A percentile compares a stretch with the other conserved stretches of the same genome.
Conservation (phyloP, 2,329 filamentous ascomycete genomes). For the Fusarium beomiforme region DNA sequence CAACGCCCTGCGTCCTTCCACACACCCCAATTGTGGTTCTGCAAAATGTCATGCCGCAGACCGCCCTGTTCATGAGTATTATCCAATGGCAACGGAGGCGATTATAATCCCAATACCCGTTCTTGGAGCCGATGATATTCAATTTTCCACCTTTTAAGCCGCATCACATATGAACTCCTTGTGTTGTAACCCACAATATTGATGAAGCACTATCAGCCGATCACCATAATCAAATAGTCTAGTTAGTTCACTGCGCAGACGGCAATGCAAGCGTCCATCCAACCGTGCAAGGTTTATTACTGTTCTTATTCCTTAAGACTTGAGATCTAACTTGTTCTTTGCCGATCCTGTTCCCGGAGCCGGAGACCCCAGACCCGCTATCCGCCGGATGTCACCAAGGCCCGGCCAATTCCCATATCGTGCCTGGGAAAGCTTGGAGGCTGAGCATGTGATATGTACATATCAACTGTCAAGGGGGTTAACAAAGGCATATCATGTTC, state of each 20-base stretch:
- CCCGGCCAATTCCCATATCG: conserved; percentile 21
- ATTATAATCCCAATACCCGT: conserved; percentile 34
- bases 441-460: background rate
- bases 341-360: conserved; percentile 14
- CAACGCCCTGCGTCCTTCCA: conserved; percentile 19
- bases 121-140: background rate
- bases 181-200: background rate
- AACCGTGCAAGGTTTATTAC: background rate
- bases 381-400: conserved; percentile 20
- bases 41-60: conserved; percentile 35
- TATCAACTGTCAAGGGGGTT: background rate
- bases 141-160: conserved; percentile 21
- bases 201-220: background rate
- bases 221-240: background rate
- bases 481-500: too few species aligned
- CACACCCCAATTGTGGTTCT: conserved; percentile 32
- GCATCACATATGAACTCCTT: conserved; percentile 6
- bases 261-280: background rate
- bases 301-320: background rate
- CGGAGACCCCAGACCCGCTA: conserved; percentile 20
- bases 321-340: background rate
- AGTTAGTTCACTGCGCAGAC: background rate
- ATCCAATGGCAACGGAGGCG: conserved; percentile 29
- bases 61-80: conserved; percentile 25
- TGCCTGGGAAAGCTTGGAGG: conserved; percentile 7